Percentiles rank a stretch among this genome's conserved stretches.
phyloP scores from a whole-genome alignment of 768 basidiomycete species.

The Arthromyces matolae region DNA sequence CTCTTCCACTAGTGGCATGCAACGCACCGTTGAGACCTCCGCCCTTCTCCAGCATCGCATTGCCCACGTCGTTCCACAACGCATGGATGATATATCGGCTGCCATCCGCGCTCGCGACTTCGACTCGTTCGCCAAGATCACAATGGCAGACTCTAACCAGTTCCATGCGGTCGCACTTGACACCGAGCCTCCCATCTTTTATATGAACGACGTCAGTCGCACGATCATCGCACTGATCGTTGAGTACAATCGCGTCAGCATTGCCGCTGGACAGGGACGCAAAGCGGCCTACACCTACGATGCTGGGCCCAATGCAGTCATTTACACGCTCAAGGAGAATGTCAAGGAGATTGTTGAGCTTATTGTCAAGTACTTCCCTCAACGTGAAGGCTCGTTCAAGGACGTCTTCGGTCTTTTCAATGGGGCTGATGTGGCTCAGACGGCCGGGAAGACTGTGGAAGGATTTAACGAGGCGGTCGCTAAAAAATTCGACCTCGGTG shows the following conservation, averaged over 20 bases:
- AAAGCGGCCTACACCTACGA: conserved; percentile 99
- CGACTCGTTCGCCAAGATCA: conserved; percentile 82
- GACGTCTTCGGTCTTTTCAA: conserved; percentile 69
- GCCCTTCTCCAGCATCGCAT: conserved; percentile 86
- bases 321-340: conserved; percentile 80
- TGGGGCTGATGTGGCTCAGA: conserved; percentile 30
- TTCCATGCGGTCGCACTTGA: conserved; percentile 98
- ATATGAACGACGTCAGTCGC: conserved; percentile 97
- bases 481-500: conserved; percentile 65
- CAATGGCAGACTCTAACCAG: conserved; percentile 97
- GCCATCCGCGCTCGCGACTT: conserved; percentile 85
- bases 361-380: conserved; percentile 85
- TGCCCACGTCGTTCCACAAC: conserved; percentile 75
- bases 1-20: conserved; percentile 94
- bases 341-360: conserved; percentile 74
- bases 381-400: conserved; percentile 61
- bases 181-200: conserved; percentile 97
- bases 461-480: conserved; percentile 82
- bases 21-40: conserved; percentile 93
- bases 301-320: conserved; percentile 97
- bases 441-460: conserved; percentile 47
- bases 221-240: conserved; percentile 88
- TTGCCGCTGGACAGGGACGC: conserved; percentile 50
- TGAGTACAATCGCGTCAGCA: conserved; percentile 84
- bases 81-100: conserved; percentile 77